These are phyloP conservation scores for Lasiodiplodia sp. DNA, from an alignment of 2,329 filamentous ascomycete genomes.

Conservation along the genomic window DNA sequence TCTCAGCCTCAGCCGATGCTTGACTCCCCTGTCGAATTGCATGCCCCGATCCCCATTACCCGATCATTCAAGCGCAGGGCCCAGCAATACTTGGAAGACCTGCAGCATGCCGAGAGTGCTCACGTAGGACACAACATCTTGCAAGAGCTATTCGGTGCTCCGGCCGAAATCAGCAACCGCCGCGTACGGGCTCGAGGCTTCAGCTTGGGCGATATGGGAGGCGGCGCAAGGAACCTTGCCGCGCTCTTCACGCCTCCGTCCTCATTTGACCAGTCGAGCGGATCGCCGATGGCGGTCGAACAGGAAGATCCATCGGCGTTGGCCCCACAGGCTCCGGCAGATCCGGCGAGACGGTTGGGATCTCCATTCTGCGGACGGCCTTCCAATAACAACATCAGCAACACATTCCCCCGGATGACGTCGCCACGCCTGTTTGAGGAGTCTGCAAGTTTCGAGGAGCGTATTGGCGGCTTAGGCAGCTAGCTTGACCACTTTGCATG, in stretches of 20 bases:
- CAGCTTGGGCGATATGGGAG: constrained; percentile 64
- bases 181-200: constrained; percentile 68
- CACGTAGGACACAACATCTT: constrained; percentile 45
- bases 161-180: constrained; percentile 60
- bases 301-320: constrained; percentile 32
- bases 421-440: constrained; percentile 47
- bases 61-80: constrained; percentile 66
- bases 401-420: constrained; percentile 56
- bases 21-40: constrained; percentile 63
- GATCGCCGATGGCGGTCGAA: constrained; percentile 40
- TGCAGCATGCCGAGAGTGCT: constrained; percentile 55
- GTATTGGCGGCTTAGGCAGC: constrained; percentile 39
- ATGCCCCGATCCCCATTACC: constrained; percentile 58
- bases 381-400: constrained; percentile 47
- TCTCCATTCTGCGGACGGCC: constrained; percentile 56
- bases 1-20: constrained; percentile 38
- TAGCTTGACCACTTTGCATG: constrained; percentile 23
- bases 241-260: constrained; percentile 61
- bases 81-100: constrained; percentile 61
- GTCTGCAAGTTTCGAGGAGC: constrained; percentile 49
- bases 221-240: constrained; percentile 58
- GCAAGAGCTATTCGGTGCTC: constrained; percentile 55
- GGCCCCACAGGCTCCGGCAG: constrained; percentile 41
- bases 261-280: constrained; percentile 40
- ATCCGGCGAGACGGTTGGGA: constrained; percentile 54